Evolutionary conservation across 805 yeast genomes (phyloP), one percentile per base, ranked within the genome.

Genomic region (Cyberlindnera mississippiensis): DNA sequence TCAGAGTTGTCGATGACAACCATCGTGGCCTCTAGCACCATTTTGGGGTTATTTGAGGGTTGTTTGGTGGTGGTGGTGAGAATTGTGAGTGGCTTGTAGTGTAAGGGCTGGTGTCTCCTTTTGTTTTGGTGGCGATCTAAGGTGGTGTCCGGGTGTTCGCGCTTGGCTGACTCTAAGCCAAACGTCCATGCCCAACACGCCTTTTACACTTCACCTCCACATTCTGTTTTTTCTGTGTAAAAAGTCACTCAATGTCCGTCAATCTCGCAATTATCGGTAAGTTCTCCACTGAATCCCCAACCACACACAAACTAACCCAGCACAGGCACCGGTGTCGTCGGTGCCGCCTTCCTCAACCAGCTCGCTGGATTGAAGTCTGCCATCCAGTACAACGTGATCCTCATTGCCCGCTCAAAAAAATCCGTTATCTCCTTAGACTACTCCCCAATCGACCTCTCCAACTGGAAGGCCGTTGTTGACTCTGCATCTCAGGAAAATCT

Each of bases 21-120:
- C 85, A 93, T 90, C 13, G 96, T 85, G 49, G 98, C 98, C 68
- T 93, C 99, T 57, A 90, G 76, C 50, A 84, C 96, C 97, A 89
- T 89, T 32, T 27, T 35, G 10, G 29, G n/a, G 18, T 14, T 24
- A 15, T 5, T 13, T 14, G 29, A 7, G 5, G 10, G 8, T 24
- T 4, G 37, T 24, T 22, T 11, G 17, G 22, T 17, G n/a, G n/a
- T n/a, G n/a, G 14, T 18, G 14, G 13, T 32, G 34, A 4, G 26
- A 13, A 26, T 32, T 34, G 28, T 4, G 4, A 14, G 37, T 22
- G 9, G 28, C 18, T n/a, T n/a, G n/a, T n/a, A n/a, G n/a, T n/a
- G n/a, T n/a, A n/a, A n/a, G n/a, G n/a, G n/a, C n/a, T n/a, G n/a
- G n/a, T n/a, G n/a, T 20, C 13, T 15, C 20, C 12, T 34, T 7